phyloP scores from a whole-genome alignment of 345 rosid genomes.

The Garcia nutans region DNA sequence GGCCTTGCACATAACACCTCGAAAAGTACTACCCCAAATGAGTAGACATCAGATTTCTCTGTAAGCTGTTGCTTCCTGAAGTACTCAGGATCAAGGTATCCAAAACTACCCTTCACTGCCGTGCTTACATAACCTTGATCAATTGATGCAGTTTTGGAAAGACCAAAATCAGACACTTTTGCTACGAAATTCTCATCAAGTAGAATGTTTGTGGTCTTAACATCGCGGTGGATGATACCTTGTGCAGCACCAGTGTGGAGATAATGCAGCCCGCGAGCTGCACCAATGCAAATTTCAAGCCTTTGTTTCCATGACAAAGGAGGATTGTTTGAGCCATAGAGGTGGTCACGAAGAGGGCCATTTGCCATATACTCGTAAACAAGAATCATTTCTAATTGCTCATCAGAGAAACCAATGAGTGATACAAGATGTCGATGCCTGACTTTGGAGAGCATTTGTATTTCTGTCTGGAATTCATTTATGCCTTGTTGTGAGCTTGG shows the following conservation, averaged over 20 bases:
- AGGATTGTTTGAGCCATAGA: conserved; percentile 55
- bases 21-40: conserved; percentile 80
- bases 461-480: conserved; percentile 85
- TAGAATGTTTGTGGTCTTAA: conserved; percentile 81
- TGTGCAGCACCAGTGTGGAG: conserved; percentile 78
- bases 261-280: conserved; percentile 80
- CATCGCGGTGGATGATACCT: conserved; percentile 81
- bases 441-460: conserved; percentile 78
- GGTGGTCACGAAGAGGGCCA: conserved; percentile 79
- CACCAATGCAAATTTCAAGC: conserved; percentile 76
- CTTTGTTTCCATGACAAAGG: conserved; percentile 78
- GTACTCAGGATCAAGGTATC: conserved; percentile 83
- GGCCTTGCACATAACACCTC: conserved; percentile 81
- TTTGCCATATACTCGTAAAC: conserved; percentile 85
- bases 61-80: conserved; percentile 81
- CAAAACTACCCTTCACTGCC: conserved; percentile 87
- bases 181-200: conserved; percentile 77
- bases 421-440: conserved; percentile 83
- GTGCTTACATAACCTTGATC: conserved; percentile 79
- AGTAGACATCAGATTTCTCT: conserved; percentile 84
- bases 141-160: conserved; percentile 68
- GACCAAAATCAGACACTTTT: conserved; percentile 80
- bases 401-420: conserved; percentile 76
- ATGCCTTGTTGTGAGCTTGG: conserved; percentile 74
- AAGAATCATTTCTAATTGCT: conserved; percentile 79